Base-by-base conservation (phyloP, 139 green algal species). In the Zygnema circumcarinatum region DNA sequence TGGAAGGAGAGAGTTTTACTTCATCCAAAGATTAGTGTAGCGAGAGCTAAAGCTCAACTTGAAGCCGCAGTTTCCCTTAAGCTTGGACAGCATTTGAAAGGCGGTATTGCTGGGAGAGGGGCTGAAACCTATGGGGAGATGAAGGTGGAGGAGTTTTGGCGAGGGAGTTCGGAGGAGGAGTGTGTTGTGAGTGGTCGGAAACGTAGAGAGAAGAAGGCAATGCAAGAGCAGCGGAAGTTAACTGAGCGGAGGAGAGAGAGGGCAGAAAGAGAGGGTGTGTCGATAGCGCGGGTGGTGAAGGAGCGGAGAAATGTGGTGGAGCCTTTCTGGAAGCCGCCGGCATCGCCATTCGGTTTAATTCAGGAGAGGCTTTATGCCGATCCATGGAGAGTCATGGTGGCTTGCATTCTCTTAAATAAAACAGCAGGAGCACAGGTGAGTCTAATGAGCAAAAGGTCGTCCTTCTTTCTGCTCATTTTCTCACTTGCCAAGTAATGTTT, bases 321-420 rank as follows among this genome's bases (percentile, higher is more conserved):
- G 21, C 72, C 69, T 33, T 35, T 7, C 25, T 90, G 86, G 86
- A n/a, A 68, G 31, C 86, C 86, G 1, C 86, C 86, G 35, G 40
- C 54, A 21, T 90, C 86, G 2, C 86, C 86, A 7, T 90, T 89
- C 47, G 86, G 86, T 2, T 31, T 89, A 21, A 90, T 89, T 7
- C 87, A 91, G 54, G 95, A 98, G 90, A 95, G 97, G 90, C 85
- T 99, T 81, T 98, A 94, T 54, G 42, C 88, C 0, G 90, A 98
- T 88, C 96, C 97, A 22, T 99, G 96, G 96, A 94, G 94, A 79
- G 87, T 99, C 75, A 90, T 99, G 72, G 85, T 98, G 73, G 95
- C 91, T 0, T 98, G 95, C 92, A 94, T 98, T 79, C 92, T 98
- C 69, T 92, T 98, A 1, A 98, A 98, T 91, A 97, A 96, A 54